Evolutionary conservation across 1,284 basidiomycete species (phyloP).

Genomic region (Boletus sp.): DNA sequence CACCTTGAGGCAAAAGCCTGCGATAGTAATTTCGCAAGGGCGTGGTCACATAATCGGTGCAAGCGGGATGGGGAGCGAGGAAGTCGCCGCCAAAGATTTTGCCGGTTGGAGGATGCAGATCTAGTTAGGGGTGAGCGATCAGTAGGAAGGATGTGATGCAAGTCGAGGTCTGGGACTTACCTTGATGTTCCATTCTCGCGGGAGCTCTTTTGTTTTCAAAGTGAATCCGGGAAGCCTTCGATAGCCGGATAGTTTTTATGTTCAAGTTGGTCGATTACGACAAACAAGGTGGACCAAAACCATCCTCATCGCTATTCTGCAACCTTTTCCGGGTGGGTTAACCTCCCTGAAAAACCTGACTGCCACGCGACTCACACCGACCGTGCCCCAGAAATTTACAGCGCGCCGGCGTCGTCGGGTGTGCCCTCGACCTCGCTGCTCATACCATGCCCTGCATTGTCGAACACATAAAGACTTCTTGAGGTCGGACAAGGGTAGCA

Average conservation of each 20-base stretch:
- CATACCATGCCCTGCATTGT: conserved; percentile 17
- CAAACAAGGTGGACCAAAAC: not conserved
- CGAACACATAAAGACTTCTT: conserved; percentile 17
- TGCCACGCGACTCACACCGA: conserved; percentile 8
- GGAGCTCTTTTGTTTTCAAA: conserved; percentile 14
- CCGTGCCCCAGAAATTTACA: conserved; percentile 19
- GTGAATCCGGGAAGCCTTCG: conserved; percentile 17
- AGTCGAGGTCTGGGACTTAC: not conserved
- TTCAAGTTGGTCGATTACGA: not conserved
- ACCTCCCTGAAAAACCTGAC: conserved; percentile 19
- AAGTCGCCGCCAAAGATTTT: too few relatives aligned
- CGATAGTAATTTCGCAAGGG: not conserved
- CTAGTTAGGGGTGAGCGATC: not conserved
- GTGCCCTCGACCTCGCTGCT: conserved; percentile 12
- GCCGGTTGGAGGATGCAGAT: conserved; percentile 18
- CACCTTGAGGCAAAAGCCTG: conserved; percentile 7
- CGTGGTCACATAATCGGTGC: conserved; percentile 1
- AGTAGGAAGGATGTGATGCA: not conserved
- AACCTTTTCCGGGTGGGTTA: conserved; percentile 10
- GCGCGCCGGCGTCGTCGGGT: conserved; percentile 6
- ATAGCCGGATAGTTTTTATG: conserved; percentile 2
- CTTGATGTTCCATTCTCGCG: conserved; percentile 23
- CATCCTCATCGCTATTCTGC: conserved; percentile 8
- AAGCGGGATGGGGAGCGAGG: conserved; percentile 12
- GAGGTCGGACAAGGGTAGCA: conserved; percentile 12